These are phyloP conservation scores for Aspergillus proliferans DNA, from an alignment of 2,329 filamentous ascomycete species.

Conservation along the genomic window DNA sequence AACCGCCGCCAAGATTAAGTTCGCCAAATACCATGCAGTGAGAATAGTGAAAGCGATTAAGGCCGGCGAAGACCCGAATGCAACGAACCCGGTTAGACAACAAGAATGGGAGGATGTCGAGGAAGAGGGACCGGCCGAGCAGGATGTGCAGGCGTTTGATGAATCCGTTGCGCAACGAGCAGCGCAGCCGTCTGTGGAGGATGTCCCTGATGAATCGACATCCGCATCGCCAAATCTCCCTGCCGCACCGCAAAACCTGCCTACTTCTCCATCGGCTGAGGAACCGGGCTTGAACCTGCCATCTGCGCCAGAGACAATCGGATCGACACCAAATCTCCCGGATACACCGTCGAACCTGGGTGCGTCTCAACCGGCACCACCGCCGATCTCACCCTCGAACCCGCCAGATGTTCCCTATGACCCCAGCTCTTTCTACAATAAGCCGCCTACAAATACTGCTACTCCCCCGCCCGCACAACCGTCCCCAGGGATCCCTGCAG, in stretches of 20 bases:
- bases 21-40: constrained; percentile 90
- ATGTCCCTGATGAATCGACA: constrained; percentile 51
- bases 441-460: constrained; percentile 19
- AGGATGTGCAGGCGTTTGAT: constrained; percentile 55
- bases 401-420: constrained; percentile 26
- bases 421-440: constrained; percentile 12
- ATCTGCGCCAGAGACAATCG: constrained; percentile 32
- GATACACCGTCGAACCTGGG: constrained; percentile 24
- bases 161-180: constrained; percentile 39
- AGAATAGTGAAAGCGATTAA: constrained; percentile 87
- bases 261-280: constrained; percentile 20
- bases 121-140: constrained; percentile 55
- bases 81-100: constrained; percentile 69
- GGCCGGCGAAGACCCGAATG: constrained; percentile 85
- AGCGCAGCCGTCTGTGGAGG: constrained; percentile 53
- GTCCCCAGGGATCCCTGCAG: constrained; percentile 14
- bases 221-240: constrained; percentile 16
- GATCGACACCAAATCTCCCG: constrained; percentile 25
- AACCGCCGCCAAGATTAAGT: constrained; percentile 81
- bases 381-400: constrained; percentile 38
- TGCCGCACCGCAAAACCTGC: constrained; percentile 18
- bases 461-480: constrained; percentile 4
- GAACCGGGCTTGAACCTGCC: constrained; percentile 31
- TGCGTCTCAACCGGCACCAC: constrained; percentile 15
- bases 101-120: constrained; percentile 44